These are phyloP conservation scores for Fraxinus platypoda DNA, from an alignment of 305 asterid species.

Conservation along the genomic window DNA sequence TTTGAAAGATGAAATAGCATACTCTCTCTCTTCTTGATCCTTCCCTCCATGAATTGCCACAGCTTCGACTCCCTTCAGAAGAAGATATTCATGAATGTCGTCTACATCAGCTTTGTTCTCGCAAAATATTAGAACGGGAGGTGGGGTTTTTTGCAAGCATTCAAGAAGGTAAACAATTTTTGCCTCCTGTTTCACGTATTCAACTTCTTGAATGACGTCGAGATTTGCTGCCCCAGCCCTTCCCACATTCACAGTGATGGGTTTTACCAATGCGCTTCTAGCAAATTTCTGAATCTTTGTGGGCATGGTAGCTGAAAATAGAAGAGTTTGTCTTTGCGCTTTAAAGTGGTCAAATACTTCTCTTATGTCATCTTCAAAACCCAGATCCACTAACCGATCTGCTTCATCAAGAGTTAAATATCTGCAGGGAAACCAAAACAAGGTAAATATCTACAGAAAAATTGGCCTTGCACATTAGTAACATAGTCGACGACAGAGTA, in stretches of 20 bases:
- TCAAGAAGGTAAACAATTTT: constrained; percentile 85
- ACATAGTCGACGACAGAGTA: not conserved
- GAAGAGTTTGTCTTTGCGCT: constrained; percentile 83
- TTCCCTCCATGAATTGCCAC: constrained; percentile 84
- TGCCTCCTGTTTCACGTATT: constrained; percentile 84
- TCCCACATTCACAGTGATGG: constrained; percentile 77
- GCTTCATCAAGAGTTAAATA: constrained; percentile 73
- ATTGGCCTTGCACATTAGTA: not conserved
- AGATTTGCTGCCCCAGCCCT: constrained; percentile 93
- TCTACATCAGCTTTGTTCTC: constrained; percentile 88
- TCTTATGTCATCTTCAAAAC: constrained; percentile 85
- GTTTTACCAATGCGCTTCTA: constrained; percentile 73
- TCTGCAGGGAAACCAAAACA: constrained; percentile 26
- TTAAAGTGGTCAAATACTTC: constrained; percentile 93
- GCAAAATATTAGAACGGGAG: constrained; percentile 76
- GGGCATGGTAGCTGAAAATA: constrained; percentile 91
- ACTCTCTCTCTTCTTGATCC: constrained; percentile 88
- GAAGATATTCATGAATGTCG: constrained; percentile 77
- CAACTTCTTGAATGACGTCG: constrained; percentile 91
- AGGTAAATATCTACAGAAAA: not conserved
- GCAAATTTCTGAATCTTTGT: constrained; percentile 83
- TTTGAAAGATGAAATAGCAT: constrained; percentile 68
- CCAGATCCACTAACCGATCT: constrained; percentile 74
- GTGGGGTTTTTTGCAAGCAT: constrained; percentile 80
- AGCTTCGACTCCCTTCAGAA: constrained; percentile 78